Conservation (phyloP, 352 stramenopile genomes). For the Globisporangium spiculum region DNA sequence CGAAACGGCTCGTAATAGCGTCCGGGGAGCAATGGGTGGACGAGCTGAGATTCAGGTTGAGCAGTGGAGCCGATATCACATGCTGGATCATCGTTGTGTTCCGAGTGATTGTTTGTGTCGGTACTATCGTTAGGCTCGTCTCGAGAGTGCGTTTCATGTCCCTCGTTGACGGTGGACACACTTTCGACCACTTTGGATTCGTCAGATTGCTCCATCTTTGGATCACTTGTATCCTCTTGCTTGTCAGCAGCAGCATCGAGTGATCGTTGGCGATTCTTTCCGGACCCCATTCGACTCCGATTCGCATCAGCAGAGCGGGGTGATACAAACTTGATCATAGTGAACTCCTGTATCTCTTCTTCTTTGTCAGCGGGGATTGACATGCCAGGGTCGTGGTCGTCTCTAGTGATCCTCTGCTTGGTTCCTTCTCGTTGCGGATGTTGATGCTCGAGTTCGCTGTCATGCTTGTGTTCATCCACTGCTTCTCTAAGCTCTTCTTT, state of each 20-base stretch:
- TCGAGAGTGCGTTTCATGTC: neutral
- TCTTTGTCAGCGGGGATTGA: neutral
- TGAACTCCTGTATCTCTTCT: conserved; percentile 9
- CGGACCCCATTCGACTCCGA: neutral
- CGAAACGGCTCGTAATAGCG: conserved; percentile 24
- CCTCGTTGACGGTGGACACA: neutral
- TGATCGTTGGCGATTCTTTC: neutral
- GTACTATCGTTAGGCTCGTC: neutral
- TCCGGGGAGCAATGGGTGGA: conserved; percentile 10
- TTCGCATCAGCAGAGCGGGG: conserved; percentile 7
- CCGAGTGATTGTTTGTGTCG: neutral
- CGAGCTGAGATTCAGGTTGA: neutral
- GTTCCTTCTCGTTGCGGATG: neutral
- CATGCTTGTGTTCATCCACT: neutral
- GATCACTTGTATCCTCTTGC: neutral
- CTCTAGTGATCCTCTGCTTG: neutral
- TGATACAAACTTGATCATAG: conserved; percentile 3
- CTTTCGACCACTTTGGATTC: too few relatives aligned
- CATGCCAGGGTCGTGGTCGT: neutral
- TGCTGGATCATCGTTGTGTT: neutral
- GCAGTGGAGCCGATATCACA: neutral
- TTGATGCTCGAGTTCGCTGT: neutral
- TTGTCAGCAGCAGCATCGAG: neutral
- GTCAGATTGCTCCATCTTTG: neutral
- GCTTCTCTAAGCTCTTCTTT: neutral